Conservation (phyloP, 495 filamentous ascomycete genomes). For the Lepraria neglecta region DNA sequence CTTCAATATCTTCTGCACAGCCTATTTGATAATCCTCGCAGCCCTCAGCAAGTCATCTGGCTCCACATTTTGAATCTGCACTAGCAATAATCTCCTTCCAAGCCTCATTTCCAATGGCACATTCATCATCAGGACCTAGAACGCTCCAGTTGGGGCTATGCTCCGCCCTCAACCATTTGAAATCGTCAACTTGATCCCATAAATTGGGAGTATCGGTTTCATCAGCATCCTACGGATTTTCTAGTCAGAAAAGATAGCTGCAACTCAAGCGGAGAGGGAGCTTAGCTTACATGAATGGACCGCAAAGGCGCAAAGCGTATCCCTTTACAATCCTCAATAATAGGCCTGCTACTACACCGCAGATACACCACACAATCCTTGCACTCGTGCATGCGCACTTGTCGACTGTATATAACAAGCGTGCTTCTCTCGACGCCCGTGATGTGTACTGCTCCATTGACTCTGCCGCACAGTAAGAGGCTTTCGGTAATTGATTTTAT, state of each 20-base stretch:
- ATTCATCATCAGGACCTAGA: slow-evolving; percentile 47
- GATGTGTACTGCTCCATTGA: slow-evolving; percentile 74
- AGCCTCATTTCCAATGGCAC: slow-evolving; percentile 1
- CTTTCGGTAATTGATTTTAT: slow-evolving; percentile 62
- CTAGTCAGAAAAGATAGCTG: background rate
- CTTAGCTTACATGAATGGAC: slow-evolving; percentile 53
- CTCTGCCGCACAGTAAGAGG: slow-evolving; percentile 68
- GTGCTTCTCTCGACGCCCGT: slow-evolving; percentile 68
- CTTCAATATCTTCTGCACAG: background rate
- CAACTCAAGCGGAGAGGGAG: background rate
- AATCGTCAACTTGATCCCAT: slow-evolving; percentile 91
- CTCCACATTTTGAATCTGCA: background rate
- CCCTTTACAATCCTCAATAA: slow-evolving; percentile 80
- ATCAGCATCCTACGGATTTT: slow-evolving; percentile 29
- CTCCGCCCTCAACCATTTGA: slow-evolving; percentile 88
- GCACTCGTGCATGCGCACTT: slow-evolving; percentile 89
- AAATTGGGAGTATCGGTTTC: slow-evolving; percentile 46
- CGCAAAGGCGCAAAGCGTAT: slow-evolving; percentile 77
- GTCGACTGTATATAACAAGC: slow-evolving; percentile 67
- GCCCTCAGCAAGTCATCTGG: slow-evolving; percentile 13
- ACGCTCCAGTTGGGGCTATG: slow-evolving; percentile 85
- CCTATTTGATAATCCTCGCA: slow-evolving; percentile 8
- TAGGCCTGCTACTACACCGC: slow-evolving; percentile 72
- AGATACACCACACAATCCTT: slow-evolving; percentile 60
- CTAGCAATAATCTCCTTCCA: slow-evolving; percentile 8